A percentile compares a stretch with the other conserved stretches of the same genome.
These are phyloP conservation scores for Paraphoma chrysanthemicola DNA, from an alignment of 2,329 filamentous ascomycete species.

Conservation along the genomic window DNA sequence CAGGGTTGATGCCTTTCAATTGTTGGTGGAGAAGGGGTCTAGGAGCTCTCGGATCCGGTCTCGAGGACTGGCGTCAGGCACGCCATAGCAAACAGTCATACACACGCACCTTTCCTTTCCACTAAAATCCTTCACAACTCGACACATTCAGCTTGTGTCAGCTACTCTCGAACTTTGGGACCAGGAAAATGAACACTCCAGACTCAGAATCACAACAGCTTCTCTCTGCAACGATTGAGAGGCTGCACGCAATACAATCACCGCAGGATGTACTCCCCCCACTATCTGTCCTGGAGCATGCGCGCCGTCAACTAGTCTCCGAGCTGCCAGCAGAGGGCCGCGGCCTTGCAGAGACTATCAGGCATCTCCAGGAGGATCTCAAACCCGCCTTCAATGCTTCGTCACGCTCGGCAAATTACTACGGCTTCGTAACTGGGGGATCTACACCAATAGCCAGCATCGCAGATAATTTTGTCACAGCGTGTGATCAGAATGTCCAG, in stretches of 20 bases:
- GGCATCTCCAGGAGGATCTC: slow-evolving; percentile 56
- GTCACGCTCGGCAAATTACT: slow-evolving; percentile 64
- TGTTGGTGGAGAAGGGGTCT: not conserved
- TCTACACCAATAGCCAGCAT: slow-evolving; percentile 78
- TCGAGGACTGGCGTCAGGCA: too few relatives aligned
- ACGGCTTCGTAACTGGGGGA: slow-evolving; percentile 88
- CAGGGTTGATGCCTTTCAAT: not conserved
- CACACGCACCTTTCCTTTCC: not conserved
- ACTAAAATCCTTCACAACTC: not conserved
- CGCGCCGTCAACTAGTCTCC: slow-evolving; percentile 44
- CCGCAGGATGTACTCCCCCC: slow-evolving; percentile 46
- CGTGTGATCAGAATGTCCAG: slow-evolving; percentile 82
- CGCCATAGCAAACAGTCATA: not conserved
- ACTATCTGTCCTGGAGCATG: slow-evolving; percentile 30
- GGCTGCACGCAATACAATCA: slow-evolving; percentile 23
- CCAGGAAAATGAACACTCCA: slow-evolving; percentile 14
- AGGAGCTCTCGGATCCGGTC: not conserved
- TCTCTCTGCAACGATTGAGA: slow-evolving; percentile 33
- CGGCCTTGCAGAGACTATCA: slow-evolving; percentile 51
- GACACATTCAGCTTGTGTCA: not conserved
- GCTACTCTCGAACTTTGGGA: not conserved
- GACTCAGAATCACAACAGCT: slow-evolving; percentile 18
- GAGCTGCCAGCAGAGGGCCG: slow-evolving; percentile 50
- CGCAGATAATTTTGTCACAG: slow-evolving; percentile 83
- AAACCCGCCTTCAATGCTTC: slow-evolving; percentile 69